phyloP scores from a whole-genome alignment of 116 monocot genomes.

The Papilionanthe hybrid region DNA sequence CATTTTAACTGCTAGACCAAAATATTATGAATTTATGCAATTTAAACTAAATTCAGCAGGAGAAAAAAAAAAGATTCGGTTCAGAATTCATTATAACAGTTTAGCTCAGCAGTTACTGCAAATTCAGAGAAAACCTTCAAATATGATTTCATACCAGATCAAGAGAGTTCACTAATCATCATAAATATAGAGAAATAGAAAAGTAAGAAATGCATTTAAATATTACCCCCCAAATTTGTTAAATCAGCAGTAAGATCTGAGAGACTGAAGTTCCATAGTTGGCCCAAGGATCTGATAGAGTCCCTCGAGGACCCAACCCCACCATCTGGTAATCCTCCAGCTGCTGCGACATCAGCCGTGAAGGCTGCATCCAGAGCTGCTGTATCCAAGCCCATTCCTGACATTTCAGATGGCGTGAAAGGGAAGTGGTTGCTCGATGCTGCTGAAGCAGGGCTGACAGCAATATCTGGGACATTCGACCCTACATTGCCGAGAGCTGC shows the following conservation, averaged over 20 bases:
- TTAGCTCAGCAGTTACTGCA: too few relatives aligned
- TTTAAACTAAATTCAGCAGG: too few relatives aligned
- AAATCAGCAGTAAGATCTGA: constrained; percentile 83
- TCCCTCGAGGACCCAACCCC: constrained; percentile 66
- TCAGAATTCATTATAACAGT: too few relatives aligned
- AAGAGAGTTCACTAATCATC: too few relatives aligned
- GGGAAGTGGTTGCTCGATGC: constrained; percentile 83
- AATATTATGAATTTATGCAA: too few relatives aligned
- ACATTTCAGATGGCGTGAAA: constrained; percentile 67
- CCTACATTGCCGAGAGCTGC: constrained; percentile 35
- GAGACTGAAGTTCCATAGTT: constrained; percentile 87
- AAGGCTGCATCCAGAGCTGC: constrained; percentile 57
- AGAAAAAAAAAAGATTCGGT: too few relatives aligned
- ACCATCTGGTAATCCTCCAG: constrained; percentile 54
- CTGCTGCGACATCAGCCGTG: constrained; percentile 40
- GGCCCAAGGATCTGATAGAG: constrained; percentile 54
- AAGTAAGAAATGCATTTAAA: too few relatives aligned
- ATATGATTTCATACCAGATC: too few relatives aligned
- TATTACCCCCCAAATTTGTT: constrained; percentile 71
- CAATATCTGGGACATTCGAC: constrained; percentile 73
- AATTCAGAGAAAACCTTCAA: too few relatives aligned
- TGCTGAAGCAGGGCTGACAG: constrained; percentile 70
- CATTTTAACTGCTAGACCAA: too few relatives aligned
- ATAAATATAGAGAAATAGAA: too few relatives aligned
- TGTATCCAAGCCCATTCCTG: constrained; percentile 75